phyloP scores from a whole-genome alignment of 1,284 basidiomycete genomes.

The Fomitopsis schrenkii region DNA sequence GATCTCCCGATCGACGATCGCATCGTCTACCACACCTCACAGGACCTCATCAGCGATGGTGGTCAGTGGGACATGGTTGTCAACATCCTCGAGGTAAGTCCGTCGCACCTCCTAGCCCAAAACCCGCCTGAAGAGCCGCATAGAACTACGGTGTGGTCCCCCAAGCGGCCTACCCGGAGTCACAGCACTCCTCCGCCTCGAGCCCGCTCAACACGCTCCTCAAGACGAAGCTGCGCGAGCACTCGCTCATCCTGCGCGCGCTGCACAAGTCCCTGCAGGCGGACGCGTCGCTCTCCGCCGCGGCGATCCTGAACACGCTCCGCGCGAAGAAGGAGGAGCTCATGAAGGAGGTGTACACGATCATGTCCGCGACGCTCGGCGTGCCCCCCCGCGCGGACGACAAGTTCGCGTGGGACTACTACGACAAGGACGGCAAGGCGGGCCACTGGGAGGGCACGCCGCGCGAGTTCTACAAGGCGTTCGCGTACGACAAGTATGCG shows the following conservation, averaged over 20 bases:
- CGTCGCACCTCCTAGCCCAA: not conserved
- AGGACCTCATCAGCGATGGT: constrained; percentile 84
- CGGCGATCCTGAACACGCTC: constrained; percentile 42
- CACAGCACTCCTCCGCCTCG: constrained; percentile 76
- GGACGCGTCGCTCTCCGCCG: constrained; percentile 36
- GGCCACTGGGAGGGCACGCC: constrained; percentile 79
- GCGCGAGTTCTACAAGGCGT: constrained; percentile 67
- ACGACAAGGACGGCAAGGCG: constrained; percentile 78
- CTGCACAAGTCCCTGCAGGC: constrained; percentile 49
- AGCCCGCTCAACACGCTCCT: constrained; percentile 73
- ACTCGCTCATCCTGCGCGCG: constrained; percentile 76
- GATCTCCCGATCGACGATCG: constrained; percentile 82
- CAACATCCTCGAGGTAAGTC: constrained; percentile 68
- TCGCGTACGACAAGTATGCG: constrained; percentile 43
- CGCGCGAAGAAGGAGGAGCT: constrained; percentile 82
- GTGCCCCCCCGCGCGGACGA: constrained; percentile 74
- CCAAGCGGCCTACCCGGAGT: constrained; percentile 82
- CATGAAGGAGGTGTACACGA: constrained; percentile 83
- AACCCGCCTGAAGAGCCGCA: not conserved
- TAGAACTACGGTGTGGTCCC: constrained; percentile 84
- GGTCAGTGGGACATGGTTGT: constrained; percentile 96
- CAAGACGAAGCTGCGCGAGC: constrained; percentile 89
- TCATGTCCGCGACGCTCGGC: constrained; percentile 84
- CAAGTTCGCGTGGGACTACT: constrained; percentile 85
- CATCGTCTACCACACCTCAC: constrained; percentile 73